A percentile compares a stretch with the other conserved stretches of the same genome.
Evolutionary conservation across 805 yeast species (phyloP).

Genomic region (Zygosaccharomyces kombuchaensis): DNA sequence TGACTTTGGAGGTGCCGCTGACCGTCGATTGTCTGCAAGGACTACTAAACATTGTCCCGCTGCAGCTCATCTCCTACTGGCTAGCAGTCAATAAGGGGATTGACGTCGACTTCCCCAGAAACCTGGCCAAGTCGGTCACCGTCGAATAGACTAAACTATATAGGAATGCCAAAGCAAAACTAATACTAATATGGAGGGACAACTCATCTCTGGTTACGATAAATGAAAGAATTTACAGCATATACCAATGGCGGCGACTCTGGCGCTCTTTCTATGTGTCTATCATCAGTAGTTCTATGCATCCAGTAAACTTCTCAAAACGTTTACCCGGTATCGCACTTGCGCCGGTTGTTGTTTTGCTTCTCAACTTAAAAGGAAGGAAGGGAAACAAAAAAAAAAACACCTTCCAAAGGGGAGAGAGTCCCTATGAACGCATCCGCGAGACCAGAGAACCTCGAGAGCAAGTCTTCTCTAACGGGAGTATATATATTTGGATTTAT

Average conservation of each 20-base stretch:
- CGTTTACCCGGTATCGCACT: conserved; percentile 5
- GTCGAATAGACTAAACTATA: conserved; percentile 57
- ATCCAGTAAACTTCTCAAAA: neutral
- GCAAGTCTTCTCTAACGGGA: conserved; percentile 3
- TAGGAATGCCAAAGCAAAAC: neutral
- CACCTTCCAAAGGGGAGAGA: conserved; percentile 4
- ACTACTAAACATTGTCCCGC: conserved; percentile 84
- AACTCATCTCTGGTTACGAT: neutral
- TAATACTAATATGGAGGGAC: neutral
- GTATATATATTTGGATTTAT: conserved; percentile 3
- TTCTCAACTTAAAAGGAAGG: conserved; percentile 8
- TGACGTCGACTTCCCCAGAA: conserved; percentile 98
- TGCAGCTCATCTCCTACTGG: conserved; percentile 96
- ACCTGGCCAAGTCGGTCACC: conserved; percentile 96
- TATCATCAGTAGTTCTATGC: neutral
- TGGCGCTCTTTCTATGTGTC: neutral
- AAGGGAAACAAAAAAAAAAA: neutral
- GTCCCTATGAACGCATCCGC: neutral
- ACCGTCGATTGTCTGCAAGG: conserved; percentile 99
- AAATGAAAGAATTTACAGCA: neutral
- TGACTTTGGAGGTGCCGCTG: conserved; percentile 83
- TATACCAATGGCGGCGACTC: neutral
- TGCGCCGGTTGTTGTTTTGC: conserved; percentile 4
- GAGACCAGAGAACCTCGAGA: conserved; percentile 2
- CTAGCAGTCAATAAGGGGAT: conserved; percentile 91